Percentiles rank a stretch among this genome's conserved stretches.
Conservation (phyloP, 768 basidiomycete genomes). For the Tremella yokohamensis region DNA sequence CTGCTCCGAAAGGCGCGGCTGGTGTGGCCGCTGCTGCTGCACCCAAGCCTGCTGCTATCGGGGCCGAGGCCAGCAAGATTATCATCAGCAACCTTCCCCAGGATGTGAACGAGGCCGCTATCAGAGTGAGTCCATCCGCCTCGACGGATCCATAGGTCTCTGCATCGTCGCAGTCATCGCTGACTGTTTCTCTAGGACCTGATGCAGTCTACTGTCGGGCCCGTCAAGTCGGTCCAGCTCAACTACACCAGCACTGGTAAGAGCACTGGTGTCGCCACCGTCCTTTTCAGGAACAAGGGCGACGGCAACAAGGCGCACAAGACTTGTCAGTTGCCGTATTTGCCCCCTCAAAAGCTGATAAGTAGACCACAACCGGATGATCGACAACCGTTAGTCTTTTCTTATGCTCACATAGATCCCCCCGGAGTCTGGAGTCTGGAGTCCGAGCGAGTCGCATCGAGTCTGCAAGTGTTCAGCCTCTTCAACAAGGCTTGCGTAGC, state of each 20-base stretch:
- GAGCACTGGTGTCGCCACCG: constrained; percentile 84
- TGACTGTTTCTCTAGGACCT: constrained; percentile 65
- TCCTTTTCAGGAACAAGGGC: constrained; percentile 78
- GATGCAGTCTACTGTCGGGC: constrained; percentile 84
- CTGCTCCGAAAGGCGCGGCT: constrained; percentile 45
- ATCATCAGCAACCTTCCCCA: constrained; percentile 89
- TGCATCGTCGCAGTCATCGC: no score
- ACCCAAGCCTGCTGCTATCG: constrained; percentile 24
- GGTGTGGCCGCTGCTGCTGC: constrained; percentile 16
- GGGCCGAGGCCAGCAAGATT: constrained; percentile 70
- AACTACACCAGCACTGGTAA: constrained; percentile 79
- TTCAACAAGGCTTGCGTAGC: no score
- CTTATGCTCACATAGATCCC: constrained; percentile 28
- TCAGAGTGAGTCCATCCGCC: constrained; percentile 87
- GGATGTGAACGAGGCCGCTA: constrained; percentile 89
- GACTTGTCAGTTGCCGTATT: constrained; percentile 56
- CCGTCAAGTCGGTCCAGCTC: constrained; percentile 75
- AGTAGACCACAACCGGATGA: constrained; percentile 86
- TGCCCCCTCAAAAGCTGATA: constrained; percentile 11
- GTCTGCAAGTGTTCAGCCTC: not conserved
- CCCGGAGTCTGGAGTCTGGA: constrained; percentile 3
- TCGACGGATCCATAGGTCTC: not conserved
- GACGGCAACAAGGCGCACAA: constrained; percentile 88
- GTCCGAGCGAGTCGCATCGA: not conserved
- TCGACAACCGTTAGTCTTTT: constrained; percentile 99